Evolutionary conservation across 2,329 filamentous ascomycete genomes (phyloP).

Genomic region (Albifimbria verrucaria): DNA sequence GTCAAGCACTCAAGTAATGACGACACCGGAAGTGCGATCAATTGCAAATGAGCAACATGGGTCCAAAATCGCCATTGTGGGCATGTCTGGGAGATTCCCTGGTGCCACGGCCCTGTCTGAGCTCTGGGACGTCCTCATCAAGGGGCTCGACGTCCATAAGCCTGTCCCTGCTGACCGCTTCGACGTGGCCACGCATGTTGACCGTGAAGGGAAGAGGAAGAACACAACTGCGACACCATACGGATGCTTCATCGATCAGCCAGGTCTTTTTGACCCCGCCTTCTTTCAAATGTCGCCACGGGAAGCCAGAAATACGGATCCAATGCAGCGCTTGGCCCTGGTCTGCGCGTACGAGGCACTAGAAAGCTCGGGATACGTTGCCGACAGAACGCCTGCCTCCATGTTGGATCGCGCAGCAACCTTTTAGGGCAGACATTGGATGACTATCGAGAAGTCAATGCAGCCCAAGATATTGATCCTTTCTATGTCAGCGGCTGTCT

Average conservation of each 20-base stretch:
- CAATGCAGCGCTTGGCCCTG: constrained; percentile 62
- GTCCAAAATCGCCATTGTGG: constrained; percentile 63
- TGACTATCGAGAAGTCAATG: constrained; percentile 77
- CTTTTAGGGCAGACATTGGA: constrained; percentile 77
- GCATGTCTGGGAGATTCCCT: constrained; percentile 43
- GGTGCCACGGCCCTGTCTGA: constrained; percentile 28
- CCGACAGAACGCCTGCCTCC: constrained; percentile 60
- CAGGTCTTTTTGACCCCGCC: constrained; percentile 67
- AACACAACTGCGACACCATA: constrained; percentile 67
- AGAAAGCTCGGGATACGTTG: constrained; percentile 63
- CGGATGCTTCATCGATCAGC: constrained; percentile 66
- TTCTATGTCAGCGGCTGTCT: constrained; percentile 51
- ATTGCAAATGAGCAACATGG: background rate
- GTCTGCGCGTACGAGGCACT: constrained; percentile 67
- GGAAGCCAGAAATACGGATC: constrained; percentile 59
- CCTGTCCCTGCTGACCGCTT: constrained; percentile 61
- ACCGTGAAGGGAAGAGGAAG: constrained; percentile 61
- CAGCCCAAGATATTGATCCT: constrained; percentile 61
- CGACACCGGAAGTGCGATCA: background rate
- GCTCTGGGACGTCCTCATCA: constrained; percentile 62
- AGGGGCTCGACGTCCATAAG: constrained; percentile 62
- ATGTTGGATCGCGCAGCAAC: constrained; percentile 57
- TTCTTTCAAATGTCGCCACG: constrained; percentile 75
- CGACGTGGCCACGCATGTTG: constrained; percentile 61
- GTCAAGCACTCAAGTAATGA: too few relatives aligned